phyloP scores from a whole-genome alignment of 345 rosid species.

The Lenwebbia sp. region DNA sequence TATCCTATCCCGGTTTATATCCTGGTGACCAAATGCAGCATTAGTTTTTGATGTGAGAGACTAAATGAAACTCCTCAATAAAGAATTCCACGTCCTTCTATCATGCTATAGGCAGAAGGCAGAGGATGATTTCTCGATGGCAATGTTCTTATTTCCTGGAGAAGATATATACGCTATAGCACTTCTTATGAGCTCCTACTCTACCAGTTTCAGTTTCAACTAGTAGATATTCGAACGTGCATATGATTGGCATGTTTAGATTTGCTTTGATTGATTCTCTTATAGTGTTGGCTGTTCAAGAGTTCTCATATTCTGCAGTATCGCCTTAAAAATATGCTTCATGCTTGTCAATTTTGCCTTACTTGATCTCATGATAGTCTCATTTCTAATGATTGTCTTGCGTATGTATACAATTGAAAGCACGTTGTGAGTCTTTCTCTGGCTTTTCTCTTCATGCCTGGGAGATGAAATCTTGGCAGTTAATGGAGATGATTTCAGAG shows the following conservation, averaged over 20 bases:
- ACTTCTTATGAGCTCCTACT: neutral
- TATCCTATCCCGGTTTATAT: no score
- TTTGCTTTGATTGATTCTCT: neutral
- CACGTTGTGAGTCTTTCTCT: no score
- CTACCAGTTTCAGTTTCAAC: neutral
- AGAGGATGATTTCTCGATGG: neutral
- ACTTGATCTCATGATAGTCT: neutral
- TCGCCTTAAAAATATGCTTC: neutral
- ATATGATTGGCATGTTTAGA: neutral
- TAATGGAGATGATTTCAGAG: conserved; percentile 67
- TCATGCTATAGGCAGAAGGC: neutral
- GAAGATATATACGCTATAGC: neutral
- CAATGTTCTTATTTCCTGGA: neutral
- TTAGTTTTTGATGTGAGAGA: neutral
- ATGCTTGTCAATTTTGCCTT: neutral
- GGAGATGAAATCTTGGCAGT: conserved; percentile 82
- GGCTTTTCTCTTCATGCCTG: conserved; percentile 19
- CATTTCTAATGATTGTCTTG: neutral
- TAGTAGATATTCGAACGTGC: neutral
- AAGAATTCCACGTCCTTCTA: neutral
- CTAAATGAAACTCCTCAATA: neutral
- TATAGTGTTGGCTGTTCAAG: neutral
- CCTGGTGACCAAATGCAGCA: neutral
- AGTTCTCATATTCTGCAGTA: neutral
- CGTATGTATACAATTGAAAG: no score